Evolutionary conservation across 148 eudicot species (phyloP), one percentile per base, ranked within the genome.

Genomic region (Simmondsia chinensis): DNA sequence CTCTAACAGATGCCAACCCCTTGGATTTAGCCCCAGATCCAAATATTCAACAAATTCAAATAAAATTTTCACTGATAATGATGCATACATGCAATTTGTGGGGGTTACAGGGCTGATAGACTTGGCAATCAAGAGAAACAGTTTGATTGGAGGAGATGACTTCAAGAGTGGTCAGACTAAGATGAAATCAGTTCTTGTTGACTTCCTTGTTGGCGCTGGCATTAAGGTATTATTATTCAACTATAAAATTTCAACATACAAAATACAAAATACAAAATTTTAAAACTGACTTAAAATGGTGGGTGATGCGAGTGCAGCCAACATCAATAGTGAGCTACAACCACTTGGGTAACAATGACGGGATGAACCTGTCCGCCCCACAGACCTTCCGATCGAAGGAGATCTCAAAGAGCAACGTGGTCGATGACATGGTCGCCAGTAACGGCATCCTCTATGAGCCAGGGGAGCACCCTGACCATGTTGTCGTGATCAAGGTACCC

Each of bases 151-250:
- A 41, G 97, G 97, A 43, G 97, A 91, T 59, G 97, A 91, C 59
- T 91, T 91, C 53, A 91, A 91, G 81, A 91, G 97, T 70, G 95
- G 95, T 63, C 99, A 86, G 65, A 91, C 99, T 12, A 91, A 91
- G 78, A 91, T 91, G 86, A 91, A 91, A 40, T 91, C 95, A 2
- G 99, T 86, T 14, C 82, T 91, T 7, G 99, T 91, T 29, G 99
- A 91, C 55, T 91, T 91, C 76, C 99, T 91, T 54, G 99, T 86
- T 45, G 99, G 97, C 14, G 99, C 99, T 58, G 99, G 99, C 47
- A 85, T 91, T 15, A 91, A 91, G 95, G 97, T 89, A 59, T 30
- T 17, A 9, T 1, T 1, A n/a, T 34, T 9, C 28, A 28, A 28
- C 31, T 28, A 5, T 28, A 5, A 64, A 20, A 7, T 4, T 3